Evolutionary conservation across 176 grass and related monocot species (phyloP), one percentile per base, ranked within the genome.

Genomic region (Musa itinerans): DNA sequence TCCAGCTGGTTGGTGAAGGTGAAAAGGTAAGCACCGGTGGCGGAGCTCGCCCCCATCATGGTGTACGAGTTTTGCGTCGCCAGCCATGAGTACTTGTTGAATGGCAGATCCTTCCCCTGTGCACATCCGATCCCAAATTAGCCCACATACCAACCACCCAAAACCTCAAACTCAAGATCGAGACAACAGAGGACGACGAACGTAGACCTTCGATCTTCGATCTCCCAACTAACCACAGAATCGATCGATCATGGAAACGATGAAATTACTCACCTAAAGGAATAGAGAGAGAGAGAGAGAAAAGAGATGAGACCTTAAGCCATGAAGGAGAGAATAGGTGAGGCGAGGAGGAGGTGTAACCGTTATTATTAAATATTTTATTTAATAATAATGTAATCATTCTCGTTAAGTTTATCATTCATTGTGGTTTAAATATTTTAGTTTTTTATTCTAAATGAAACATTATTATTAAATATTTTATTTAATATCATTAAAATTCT

Each of bases 1-100:
- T 94, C 90, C 86, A 89, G 86, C 76, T 98, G 95, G 80, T 98
- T 98, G 54, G 88, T 83, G 78, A 74, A 79, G 2, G 95, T 16
- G 69, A 98, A 12, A 80, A 98, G 80, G 54, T 73, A 6, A 0
- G 80, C 11, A 1, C 90, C 90, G 34, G 86, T 85, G 54, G 74
- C 84, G 11, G 88, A 85, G 53, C 0, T n/a, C 25, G 76, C 75
- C 52, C 82, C 88, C 1, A 11, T 52, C 0, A 91, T 20, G n/a
- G 95, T 90, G 82, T 73, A 98, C 0, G 95, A 98, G 86, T 98
- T 98, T 80, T 98, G 95, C 51, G 95, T 98, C 20, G 95, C 91
- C 53, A 98, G 88, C 95, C 95, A 98, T 23, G 88, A 74, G 86
- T 93, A 98, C 48, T 15, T 66, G 72, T 98, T 93, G 80, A 98